Evolutionary conservation across 2,329 filamentous ascomycete species (phyloP).

Genomic region (Pseudogymnoascus sp.): DNA sequence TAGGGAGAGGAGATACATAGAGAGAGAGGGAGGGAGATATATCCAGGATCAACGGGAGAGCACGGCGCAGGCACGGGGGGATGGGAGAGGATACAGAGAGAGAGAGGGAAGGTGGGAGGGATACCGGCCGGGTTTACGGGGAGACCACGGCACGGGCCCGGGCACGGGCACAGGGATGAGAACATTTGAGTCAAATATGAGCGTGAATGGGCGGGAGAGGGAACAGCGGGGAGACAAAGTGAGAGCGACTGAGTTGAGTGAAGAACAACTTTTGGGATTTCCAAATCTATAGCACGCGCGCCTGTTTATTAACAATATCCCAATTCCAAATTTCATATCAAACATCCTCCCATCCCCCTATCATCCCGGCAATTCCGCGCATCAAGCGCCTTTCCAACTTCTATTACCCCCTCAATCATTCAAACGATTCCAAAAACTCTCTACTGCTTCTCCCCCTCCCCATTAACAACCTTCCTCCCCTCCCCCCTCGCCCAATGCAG

Average conservation of each 20-base stretch:
- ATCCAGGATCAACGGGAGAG: no score
- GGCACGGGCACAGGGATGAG: no score
- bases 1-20: no score
- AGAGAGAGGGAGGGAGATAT: no score
- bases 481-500: conserved; percentile 58
- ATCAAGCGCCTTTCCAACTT: neutral
- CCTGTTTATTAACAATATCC: neutral
- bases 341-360: neutral
- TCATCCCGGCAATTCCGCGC: neutral
- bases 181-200: no score
- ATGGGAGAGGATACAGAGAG: no score
- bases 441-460: conserved; percentile 29
- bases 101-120: no score
- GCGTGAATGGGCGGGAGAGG: no score
- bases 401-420: neutral
- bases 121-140: no score
- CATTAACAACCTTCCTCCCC: conserved; percentile 45
- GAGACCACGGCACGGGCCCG: no score
- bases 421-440: neutral
- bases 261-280: neutral
- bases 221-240: no score
- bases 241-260: neutral
- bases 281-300: neutral
- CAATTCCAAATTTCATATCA: neutral
- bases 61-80: no score